These are phyloP conservation scores for Pyrus hybrid DNA, from an alignment of 331 rosid species.

Conservation along the genomic window DNA sequence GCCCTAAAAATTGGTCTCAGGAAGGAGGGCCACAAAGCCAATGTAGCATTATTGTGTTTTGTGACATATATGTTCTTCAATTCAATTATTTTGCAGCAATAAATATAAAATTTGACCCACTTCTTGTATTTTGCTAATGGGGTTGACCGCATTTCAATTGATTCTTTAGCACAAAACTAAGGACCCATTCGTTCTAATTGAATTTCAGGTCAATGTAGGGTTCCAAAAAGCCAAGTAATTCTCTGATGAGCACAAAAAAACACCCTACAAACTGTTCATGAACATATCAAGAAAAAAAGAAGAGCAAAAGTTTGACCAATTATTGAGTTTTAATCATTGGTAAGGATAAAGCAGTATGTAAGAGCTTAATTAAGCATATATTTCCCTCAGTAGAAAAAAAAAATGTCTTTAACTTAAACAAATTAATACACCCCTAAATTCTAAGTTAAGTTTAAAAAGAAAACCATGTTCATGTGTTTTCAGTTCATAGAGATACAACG, in stretches of 20 bases:
- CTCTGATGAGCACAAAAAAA: slow-evolving; percentile 21
- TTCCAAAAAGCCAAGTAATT: slow-evolving; percentile 29
- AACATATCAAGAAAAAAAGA: slow-evolving; percentile 12
- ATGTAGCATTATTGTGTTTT: slow-evolving; percentile 37
- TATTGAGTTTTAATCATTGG: slow-evolving; percentile 32
- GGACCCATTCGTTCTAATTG: slow-evolving; percentile 28
- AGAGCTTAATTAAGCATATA: not conserved
- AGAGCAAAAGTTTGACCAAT: slow-evolving; percentile 15
- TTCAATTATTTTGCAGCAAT: slow-evolving; percentile 27
- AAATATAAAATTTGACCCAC: not conserved
- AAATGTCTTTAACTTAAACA: not conserved
- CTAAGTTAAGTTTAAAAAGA: not conserved
- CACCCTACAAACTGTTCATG: slow-evolving; percentile 18
- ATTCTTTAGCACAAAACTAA: slow-evolving; percentile 15
- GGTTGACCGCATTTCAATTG: slow-evolving; percentile 39
- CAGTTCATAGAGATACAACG: not conserved
- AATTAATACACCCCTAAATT: too few relatives aligned
- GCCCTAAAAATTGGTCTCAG: slow-evolving; percentile 30
- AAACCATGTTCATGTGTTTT: not conserved
- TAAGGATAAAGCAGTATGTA: not conserved
- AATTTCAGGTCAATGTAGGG: slow-evolving; percentile 41
- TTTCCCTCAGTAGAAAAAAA: not conserved
- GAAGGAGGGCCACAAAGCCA: slow-evolving; percentile 44
- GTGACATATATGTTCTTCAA: slow-evolving; percentile 1
- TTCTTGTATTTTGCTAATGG: slow-evolving; percentile 8